These are phyloP conservation scores for Sisymbrium irio DNA, from an alignment of 345 rosid genomes.

Conservation along the genomic window DNA sequence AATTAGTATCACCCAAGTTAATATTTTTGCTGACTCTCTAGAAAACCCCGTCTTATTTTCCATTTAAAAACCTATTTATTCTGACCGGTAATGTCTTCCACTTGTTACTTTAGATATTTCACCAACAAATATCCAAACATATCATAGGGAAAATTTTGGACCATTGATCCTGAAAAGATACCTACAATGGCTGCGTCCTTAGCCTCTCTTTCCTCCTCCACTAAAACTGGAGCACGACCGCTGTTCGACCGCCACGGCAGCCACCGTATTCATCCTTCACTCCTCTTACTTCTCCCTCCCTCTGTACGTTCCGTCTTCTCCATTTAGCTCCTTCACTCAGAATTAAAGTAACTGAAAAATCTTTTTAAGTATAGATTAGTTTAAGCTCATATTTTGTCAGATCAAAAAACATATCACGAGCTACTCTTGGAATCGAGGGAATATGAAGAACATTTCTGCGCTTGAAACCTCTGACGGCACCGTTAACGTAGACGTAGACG, in stretches of 20 bases:
- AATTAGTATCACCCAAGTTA: no score
- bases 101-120: neutral
- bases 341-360: neutral
- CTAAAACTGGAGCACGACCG: slow-evolving; percentile 3
- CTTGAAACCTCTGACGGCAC: slow-evolving; percentile 22
- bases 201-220: slow-evolving; percentile 24
- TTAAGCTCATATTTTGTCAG: neutral
- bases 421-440: neutral
- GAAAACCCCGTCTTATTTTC: no score
- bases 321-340: neutral
- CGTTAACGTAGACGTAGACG: slow-evolving; percentile 42
- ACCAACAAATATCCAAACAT: slow-evolving; percentile 24
- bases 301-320: slow-evolving; percentile 8
- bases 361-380: neutral
- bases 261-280: slow-evolving; percentile 5
- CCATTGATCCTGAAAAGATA: slow-evolving; percentile 14
- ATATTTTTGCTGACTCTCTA: no score
- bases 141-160: slow-evolving; percentile 14
- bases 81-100: neutral
- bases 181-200: slow-evolving; percentile 31
- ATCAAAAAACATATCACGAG: neutral
- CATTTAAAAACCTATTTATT: neutral
- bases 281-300: neutral
- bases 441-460: neutral
- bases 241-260: neutral